Conservation (phyloP, 495 filamentous ascomycete species). For the Pyrenopolyporus hunteri region DNA sequence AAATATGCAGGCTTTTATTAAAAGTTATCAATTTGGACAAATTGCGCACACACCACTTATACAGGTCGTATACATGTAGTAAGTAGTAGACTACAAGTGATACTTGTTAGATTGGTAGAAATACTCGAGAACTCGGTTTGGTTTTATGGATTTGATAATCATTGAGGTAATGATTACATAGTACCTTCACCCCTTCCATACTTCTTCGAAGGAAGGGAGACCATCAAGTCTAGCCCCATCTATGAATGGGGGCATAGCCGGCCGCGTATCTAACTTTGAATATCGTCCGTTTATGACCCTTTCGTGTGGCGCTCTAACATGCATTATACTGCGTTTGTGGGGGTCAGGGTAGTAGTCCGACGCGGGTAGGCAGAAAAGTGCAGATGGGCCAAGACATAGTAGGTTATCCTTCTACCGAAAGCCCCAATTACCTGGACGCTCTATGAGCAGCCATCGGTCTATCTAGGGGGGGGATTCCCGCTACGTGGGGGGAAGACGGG, state of each 20-base stretch:
- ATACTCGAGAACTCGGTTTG: background rate
- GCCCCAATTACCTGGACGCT: background rate
- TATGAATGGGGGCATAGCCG: background rate
- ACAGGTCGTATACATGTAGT: background rate
- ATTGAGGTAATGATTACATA: background rate
- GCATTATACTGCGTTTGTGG: constrained; percentile 17
- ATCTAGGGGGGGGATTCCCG: constrained; percentile 11
- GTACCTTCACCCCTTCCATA: background rate
- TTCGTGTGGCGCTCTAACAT: constrained; percentile 16
- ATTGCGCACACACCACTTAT: constrained; percentile 1
- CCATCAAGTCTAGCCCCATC: background rate
- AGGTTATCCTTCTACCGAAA: constrained; percentile 6
- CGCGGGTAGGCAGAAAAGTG: constrained; percentile 11
- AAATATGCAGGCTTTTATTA: constrained; percentile 12
- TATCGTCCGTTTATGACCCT: constrained; percentile 13
- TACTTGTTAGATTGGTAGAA: background rate
- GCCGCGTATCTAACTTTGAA: constrained; percentile 9
- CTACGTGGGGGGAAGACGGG: background rate
- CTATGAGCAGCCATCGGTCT: constrained; percentile 6
- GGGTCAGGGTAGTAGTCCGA: constrained; percentile 20
- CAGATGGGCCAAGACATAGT: constrained; percentile 12
- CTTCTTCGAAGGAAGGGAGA: background rate
- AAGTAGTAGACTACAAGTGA: no score
- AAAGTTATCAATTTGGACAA: constrained; percentile 1
- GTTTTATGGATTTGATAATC: background rate